Evolutionary conservation across 1,284 basidiomycete genomes (phyloP), one percentile per base, ranked within the genome.

Genomic region (Cryptococcus jaspeensis): DNA sequence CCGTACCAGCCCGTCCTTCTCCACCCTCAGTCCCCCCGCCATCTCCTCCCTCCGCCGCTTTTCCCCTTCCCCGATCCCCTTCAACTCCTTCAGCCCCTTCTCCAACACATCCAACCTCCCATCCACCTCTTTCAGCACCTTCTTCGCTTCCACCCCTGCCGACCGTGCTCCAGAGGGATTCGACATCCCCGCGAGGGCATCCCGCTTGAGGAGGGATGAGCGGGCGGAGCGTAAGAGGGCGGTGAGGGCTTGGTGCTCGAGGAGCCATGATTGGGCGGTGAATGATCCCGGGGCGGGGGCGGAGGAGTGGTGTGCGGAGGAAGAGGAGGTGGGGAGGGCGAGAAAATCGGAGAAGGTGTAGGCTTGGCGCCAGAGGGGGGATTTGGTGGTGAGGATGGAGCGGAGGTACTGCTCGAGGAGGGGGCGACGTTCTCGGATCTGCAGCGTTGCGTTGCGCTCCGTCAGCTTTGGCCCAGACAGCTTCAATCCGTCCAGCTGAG

Each of bases 301-400:
- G 5, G 56, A 52, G 5, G 56, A 44, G 2, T 59, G 56, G 5
- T 57, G 50, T 3, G 49, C 50, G 8, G 59, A 48, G 11, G 63
- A 59, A 2, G 52, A 43, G 4, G 61, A 58, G 1, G 57, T 37
- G 15, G 92, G 92, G 40, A 94, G 83, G 41, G 89, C 88, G 47
- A 97, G 83, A 72, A 98, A 98, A 58, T 89, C 85, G 62, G 84
- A 84, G 77, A 95, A 93, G n/a, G 85, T 85, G 64, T 84, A 85
- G 39, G 82, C 79, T 56, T 88, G 86, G 56, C 92, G 82, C 92
- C 92, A 98, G 62, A 81, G 82, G 47, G 86, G 82, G 58, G 95
- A 90, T 70, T 87, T 87, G 40, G 87, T 82, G 56, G 85, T 83
- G 56, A 97, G 73, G 62, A 97, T 92, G 11, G 88, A 87, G 37